phyloP scores from a whole-genome alignment of 2,329 filamentous ascomycete species.

The Alternaria arbusti region DNA sequence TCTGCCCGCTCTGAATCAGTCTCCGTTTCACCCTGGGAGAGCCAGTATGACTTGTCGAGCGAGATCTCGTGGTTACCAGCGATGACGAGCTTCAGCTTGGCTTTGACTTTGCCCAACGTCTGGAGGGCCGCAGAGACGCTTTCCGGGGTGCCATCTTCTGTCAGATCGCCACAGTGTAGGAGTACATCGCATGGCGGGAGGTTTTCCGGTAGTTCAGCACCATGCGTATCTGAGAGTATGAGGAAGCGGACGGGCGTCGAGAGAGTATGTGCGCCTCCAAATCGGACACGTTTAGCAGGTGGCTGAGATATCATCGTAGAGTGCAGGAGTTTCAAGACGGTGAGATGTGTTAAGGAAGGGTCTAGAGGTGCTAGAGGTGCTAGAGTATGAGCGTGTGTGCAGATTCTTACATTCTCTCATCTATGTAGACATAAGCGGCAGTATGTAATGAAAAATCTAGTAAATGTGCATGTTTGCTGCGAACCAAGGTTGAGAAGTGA shows the following conservation, averaged over 20 bases:
- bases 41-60: conserved; percentile 53
- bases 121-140: conserved; percentile 56
- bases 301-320: neutral
- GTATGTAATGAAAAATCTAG: rapidly evolving
- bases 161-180: conserved; percentile 65
- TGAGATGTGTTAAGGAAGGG: neutral
- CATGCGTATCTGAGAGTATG: conserved; percentile 53
- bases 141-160: conserved; percentile 54
- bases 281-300: neutral
- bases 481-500: neutral
- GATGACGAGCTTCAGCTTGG: conserved; percentile 65
- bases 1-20: conserved; percentile 11
- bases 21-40: conserved; percentile 38
- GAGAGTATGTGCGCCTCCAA: neutral
- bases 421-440: neutral
- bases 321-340: neutral
- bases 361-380: neutral
- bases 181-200: conserved; percentile 60
- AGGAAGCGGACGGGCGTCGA: conserved; percentile 35
- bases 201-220: conserved; percentile 31
- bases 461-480: neutral
- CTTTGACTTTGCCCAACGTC: conserved; percentile 55
- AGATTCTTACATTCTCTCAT: neutral
- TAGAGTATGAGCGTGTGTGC: neutral
- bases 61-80: conserved; percentile 68